These are phyloP conservation scores for Phytophthora nicotianae DNA, from an alignment of 352 stramenopile species.

Conservation along the genomic window DNA sequence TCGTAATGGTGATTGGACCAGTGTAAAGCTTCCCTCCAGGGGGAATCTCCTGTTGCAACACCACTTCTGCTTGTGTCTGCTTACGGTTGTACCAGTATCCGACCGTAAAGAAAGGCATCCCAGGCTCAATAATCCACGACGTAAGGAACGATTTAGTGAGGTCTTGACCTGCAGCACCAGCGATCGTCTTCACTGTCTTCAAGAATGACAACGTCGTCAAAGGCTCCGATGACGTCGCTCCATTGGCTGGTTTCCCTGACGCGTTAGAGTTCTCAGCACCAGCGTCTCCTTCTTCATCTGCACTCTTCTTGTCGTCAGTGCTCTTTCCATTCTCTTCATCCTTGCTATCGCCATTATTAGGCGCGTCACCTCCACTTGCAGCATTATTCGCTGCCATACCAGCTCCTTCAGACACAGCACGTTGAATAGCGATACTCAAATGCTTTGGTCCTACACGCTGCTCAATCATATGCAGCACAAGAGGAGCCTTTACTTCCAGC, in stretches of 20 bases:
- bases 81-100: conserved; percentile 91
- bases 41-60: conserved; percentile 83
- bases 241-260: conserved; percentile 26
- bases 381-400: conserved; percentile 16
- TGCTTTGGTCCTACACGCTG: conserved; percentile 79
- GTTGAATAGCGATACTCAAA: conserved; percentile 76
- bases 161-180: conserved; percentile 75
- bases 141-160: conserved; percentile 82
- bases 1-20: conserved; percentile 82
- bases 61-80: conserved; percentile 84
- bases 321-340: conserved; percentile 35
- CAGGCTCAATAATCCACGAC: conserved; percentile 81
- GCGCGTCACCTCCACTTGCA: conserved; percentile 35
- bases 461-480: conserved; percentile 90
- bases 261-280: conserved; percentile 20
- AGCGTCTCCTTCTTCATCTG: conserved; percentile 42
- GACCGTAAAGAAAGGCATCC: conserved; percentile 88
- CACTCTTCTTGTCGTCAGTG: conserved; percentile 30
- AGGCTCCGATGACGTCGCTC: conserved; percentile 43
- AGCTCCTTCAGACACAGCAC: conserved; percentile 62
- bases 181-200: conserved; percentile 82
- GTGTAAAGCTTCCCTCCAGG: conserved; percentile 83
- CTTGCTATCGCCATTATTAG: conserved; percentile 44
- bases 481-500: conserved; percentile 79
- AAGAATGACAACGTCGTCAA: conserved; percentile 81